Base-by-base conservation (phyloP, 2,329 filamentous ascomycete genomes). In the Talaromyces sp. region DNA sequence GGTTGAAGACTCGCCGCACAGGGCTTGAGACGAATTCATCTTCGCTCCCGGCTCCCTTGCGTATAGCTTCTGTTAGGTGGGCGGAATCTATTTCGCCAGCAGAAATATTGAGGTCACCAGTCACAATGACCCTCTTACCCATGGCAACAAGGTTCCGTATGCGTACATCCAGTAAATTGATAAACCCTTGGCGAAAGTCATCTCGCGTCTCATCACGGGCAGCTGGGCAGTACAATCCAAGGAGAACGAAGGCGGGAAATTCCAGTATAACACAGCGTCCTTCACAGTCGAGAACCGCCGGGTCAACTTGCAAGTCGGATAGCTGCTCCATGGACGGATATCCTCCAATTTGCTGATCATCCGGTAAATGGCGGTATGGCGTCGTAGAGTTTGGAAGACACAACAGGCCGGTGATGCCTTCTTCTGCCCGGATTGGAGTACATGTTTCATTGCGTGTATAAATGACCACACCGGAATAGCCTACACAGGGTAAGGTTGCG, bases 381-480 rank as follows among this genome's bases (percentile, higher is more conserved):
- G 79, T 85, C 1, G 83, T 80, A 0, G 88, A 88, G 64, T 84
- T 88, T 0, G 91, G 89, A 5, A 87, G 84, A 45, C 83, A 86
- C 13, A 97, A 81, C 5, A 90, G 78, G 15, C 94, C 94, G 0
- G 91, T 88, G 56, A 99, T 80, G n/a, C 94, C 94, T 77, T 97
- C 93, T 75, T 99, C 94, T 3, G 92, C 93, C 60, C 88, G 85
- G 25, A 97, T 89, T 0, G 94, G 94, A 3, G 86, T 84, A 72
- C 94, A 97, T 36, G 84, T 87, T 3, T 88, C 82, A 69, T 89
- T 94, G n/a, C 91, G 84, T 1, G 92, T 97, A 75, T 97, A 99
- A 36, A 99, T 91, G 3, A 88, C 94, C 1, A 99, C 93, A 1
- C 94, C 94, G 25, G 93, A 96, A 70, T 97, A 99, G 22, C 94